Conservation (phyloP, 2,329 filamentous ascomycete species). For the Ophiocordyceps camponoti-floridani region DNA sequence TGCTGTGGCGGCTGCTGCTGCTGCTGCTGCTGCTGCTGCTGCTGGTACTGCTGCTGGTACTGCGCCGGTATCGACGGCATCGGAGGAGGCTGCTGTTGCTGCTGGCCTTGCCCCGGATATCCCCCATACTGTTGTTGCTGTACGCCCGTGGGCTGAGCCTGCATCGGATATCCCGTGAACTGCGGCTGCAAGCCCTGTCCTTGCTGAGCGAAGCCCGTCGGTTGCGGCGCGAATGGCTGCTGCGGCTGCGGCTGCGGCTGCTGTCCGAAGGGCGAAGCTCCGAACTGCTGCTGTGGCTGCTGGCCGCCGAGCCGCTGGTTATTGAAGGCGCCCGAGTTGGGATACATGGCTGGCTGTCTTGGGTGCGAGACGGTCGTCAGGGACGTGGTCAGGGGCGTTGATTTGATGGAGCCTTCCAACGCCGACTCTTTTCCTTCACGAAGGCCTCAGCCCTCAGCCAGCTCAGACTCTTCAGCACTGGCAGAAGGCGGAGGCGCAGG, state of each 20-base stretch:
- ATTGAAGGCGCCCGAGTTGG: slow-evolving; percentile 71
- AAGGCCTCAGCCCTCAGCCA: neutral
- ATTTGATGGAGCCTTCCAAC: no score
- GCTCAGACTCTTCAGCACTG: no score
- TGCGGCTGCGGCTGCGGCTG: slow-evolving; percentile 31
- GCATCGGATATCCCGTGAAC: slow-evolving; percentile 41
- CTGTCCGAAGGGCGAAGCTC: slow-evolving; percentile 21
- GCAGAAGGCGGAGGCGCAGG: no score
- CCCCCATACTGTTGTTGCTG: no score
- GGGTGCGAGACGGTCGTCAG: no score
- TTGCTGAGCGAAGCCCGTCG: slow-evolving; percentile 38
- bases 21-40: slow-evolving; percentile 35
- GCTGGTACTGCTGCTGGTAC: slow-evolving; percentile 25
- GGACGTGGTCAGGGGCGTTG: no score
- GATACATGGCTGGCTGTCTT: slow-evolving; percentile 49
- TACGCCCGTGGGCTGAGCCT: slow-evolving; percentile 20
- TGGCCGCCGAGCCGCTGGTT: slow-evolving; percentile 50
- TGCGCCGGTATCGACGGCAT: slow-evolving; percentile 36
- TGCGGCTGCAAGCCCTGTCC: slow-evolving; percentile 28
- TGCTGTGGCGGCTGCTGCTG: slow-evolving; percentile 27
- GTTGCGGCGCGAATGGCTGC: slow-evolving; percentile 38
- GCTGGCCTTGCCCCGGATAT: slow-evolving; percentile 23
- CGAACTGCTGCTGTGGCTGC: slow-evolving; percentile 17
- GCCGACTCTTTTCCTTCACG: no score
- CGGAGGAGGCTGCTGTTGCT: slow-evolving; percentile 38